Conservation (phyloP, 495 filamentous ascomycete species). For the Daldinia vernicosa region DNA sequence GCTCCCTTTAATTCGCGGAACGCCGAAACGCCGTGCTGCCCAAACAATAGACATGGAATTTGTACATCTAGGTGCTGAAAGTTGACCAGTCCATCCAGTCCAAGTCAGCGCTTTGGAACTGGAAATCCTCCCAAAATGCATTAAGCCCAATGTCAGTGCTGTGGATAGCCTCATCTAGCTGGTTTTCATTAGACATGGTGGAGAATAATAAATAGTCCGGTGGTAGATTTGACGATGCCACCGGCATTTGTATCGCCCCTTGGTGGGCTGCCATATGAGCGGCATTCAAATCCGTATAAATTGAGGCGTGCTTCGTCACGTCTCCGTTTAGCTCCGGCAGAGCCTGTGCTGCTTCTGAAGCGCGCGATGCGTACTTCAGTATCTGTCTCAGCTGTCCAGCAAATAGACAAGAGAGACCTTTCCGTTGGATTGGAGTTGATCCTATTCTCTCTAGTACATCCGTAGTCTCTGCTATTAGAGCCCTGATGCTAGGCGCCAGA, state of each 20-base stretch:
- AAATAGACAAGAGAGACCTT: slow-evolving; percentile 56
- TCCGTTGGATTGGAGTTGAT: slow-evolving; percentile 67
- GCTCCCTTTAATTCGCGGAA: slow-evolving; percentile 22
- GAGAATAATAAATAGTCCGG: slow-evolving; percentile 47
- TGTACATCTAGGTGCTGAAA: slow-evolving; percentile 37
- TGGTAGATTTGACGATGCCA: slow-evolving; percentile 37
- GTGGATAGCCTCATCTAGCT: slow-evolving; percentile 48
- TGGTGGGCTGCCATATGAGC: slow-evolving; percentile 38
- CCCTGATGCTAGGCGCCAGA: slow-evolving; percentile 71
- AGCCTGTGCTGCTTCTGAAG: slow-evolving; percentile 34
- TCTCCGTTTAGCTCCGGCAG: slow-evolving; percentile 33
- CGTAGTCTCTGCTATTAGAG: slow-evolving; percentile 73
- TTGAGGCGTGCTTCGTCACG: slow-evolving; percentile 23
- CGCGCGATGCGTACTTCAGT: slow-evolving; percentile 40
- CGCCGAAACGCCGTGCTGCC: slow-evolving; percentile 30
- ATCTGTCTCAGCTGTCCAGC: slow-evolving; percentile 46
- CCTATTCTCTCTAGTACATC: slow-evolving; percentile 75
- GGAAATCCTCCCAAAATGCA: slow-evolving; percentile 46
- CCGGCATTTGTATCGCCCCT: slow-evolving; percentile 39
- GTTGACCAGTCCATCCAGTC: slow-evolving; percentile 51
- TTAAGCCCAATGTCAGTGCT: slow-evolving; percentile 47
- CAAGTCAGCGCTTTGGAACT: slow-evolving; percentile 45
- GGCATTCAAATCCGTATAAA: slow-evolving; percentile 38
- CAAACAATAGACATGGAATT: slow-evolving; percentile 11
- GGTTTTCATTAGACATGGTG: slow-evolving; percentile 48